phyloP scores from a whole-genome alignment of 2,329 filamentous ascomycete species.

The Chaetomium sp. region DNA sequence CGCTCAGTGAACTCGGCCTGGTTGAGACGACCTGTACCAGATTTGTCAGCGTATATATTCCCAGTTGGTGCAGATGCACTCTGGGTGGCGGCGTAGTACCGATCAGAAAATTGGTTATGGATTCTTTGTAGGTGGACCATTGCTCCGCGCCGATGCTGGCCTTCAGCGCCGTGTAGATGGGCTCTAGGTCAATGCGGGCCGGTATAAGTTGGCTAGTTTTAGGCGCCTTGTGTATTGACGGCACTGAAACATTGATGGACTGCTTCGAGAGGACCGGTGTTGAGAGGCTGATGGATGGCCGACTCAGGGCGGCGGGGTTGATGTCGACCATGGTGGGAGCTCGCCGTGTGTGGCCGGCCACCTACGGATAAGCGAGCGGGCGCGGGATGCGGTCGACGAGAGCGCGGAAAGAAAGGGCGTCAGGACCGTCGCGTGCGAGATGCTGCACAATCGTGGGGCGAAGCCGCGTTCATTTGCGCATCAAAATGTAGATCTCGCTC shows the following conservation, averaged over 20 bases:
- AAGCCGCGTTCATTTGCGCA: constrained; percentile 48
- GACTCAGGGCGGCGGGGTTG: constrained; percentile 69
- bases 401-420: constrained; percentile 32
- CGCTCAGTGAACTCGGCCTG: constrained; percentile 61
- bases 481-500: constrained; percentile 41
- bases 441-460: constrained; percentile 50
- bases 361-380: constrained; percentile 14
- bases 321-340: constrained; percentile 63
- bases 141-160: constrained; percentile 60
- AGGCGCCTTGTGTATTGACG: constrained; percentile 52
- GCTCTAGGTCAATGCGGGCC: constrained; percentile 67
- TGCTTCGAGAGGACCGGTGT: constrained; percentile 62
- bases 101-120: constrained; percentile 63
- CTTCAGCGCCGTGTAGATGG: constrained; percentile 65
- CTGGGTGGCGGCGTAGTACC: constrained; percentile 47
- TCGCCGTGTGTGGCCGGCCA: constrained; percentile 17
- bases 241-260: constrained; percentile 56
- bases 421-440: constrained; percentile 51
- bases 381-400: constrained; percentile 25
- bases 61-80: constrained; percentile 9
- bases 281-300: constrained; percentile 58
- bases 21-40: constrained; percentile 59
- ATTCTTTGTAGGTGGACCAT: constrained; percentile 66
- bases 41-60: constrained; percentile 39
- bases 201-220: constrained; percentile 66